Conservation (phyloP, 164 flowering plant species). For the Dillenia turbinata region DNA sequence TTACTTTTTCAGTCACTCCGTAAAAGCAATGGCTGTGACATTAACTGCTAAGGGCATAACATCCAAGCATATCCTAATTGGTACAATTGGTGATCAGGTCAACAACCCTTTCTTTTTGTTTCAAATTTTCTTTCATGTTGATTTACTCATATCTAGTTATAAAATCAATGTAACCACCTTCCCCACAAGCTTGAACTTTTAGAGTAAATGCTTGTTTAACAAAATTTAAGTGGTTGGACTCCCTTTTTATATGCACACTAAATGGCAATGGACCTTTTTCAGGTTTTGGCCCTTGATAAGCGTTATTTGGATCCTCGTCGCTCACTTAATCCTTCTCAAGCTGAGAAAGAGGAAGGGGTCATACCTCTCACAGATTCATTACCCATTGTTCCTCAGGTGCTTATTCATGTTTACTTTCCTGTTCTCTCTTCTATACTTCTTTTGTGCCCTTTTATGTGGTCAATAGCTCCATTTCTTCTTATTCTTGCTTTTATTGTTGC, state of each 20-base stretch:
- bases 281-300: slow-evolving; percentile 96
- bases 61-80: slow-evolving; percentile 92
- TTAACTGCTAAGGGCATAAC: slow-evolving; percentile 95
- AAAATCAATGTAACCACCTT: too few species aligned
- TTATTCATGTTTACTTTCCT: background rate
- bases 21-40: slow-evolving; percentile 82
- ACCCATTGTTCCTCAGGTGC: slow-evolving; percentile 93
- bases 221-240: too few species aligned
- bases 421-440: too few species aligned
- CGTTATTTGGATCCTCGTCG: slow-evolving; percentile 90
- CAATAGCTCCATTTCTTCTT: slow-evolving; percentile 4
- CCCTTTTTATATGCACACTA: background rate
- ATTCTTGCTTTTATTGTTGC: slow-evolving; percentile 1
- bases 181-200: too few species aligned
- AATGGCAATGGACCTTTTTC: slow-evolving; percentile 4
- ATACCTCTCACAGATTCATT: slow-evolving; percentile 88
- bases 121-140: background rate
- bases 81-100: slow-evolving; percentile 97
- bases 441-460: too few species aligned
- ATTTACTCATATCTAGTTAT: too few species aligned
- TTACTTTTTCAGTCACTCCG: slow-evolving; percentile 85
- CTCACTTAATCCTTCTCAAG: slow-evolving; percentile 66
- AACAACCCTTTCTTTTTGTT: slow-evolving; percentile 5
- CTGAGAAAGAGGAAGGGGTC: slow-evolving; percentile 93
- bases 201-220: too few species aligned